Evolutionary conservation across 2,329 filamentous ascomycete genomes (phyloP), one percentile per base, ranked within the genome.

Genomic region (Pezicula neosporulosa): DNA sequence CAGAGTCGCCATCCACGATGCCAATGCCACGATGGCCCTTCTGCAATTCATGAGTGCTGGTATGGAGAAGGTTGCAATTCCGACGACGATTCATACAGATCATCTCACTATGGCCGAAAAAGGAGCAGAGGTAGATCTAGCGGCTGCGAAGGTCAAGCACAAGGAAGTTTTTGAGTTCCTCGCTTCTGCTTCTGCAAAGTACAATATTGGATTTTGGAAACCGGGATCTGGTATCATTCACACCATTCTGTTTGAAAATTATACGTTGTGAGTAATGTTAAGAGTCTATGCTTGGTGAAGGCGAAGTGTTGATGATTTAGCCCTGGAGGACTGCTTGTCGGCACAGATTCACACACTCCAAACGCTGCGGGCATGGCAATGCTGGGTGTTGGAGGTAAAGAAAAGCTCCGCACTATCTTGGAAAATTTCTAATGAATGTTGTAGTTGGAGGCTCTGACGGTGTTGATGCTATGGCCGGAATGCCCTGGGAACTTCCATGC

Each of bases 131-230:
- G 56, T 60, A 37, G 67, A 70, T 44, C 47, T 70, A 13, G 58
- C 62, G 19, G 66, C 51, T 67, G 39, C 37, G 52, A 16, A 60
- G 64, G 6, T 66, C 62, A 9, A 51, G 52, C 8, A 52, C 47
- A 51, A 57, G 13, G 70, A 73, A 36, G 70, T 72, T 0, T 72
- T 72, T 48, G 64, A 64, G 0, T 73, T 73, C 36, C 54, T 71
- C 4, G 65, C 63, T 45, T 70, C 66, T 36, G 68, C 68, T 0
- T 68, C 70, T 8, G 71, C 70, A 54, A 76, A 75, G 53, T 77
- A 77, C 24, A 71, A 72, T 1, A 76, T 77, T 45, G 68, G 66
- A 1, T 71, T 66, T 41, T 71, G 68, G 68, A 70, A 69, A 24
- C 62, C 66, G 13, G 66, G 65, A 2, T 67, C 67, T 0, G 67